phyloP scores from a whole-genome alignment of 2,329 filamentous ascomycete genomes.

The Neurospora crassa region DNA sequence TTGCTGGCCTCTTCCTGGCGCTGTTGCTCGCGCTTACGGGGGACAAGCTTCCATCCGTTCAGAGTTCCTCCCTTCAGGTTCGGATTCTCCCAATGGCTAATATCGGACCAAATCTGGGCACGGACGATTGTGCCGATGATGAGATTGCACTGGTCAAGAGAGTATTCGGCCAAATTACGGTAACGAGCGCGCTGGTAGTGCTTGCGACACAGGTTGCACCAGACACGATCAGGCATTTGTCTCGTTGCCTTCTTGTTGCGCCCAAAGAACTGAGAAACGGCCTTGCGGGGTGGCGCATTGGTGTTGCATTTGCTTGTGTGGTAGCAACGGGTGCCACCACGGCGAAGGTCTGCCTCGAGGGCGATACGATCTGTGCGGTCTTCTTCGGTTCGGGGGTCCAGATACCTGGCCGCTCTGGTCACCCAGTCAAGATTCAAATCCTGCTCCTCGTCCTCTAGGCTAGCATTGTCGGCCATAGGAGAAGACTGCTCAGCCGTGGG shows the following conservation, averaged over 20 bases:
- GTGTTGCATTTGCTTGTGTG: constrained; percentile 49
- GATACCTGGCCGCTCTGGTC: background rate
- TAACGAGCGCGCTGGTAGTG: constrained; percentile 73
- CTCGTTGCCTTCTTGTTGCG: constrained; percentile 72
- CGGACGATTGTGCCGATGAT: constrained; percentile 52
- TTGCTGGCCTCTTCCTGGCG: constrained; percentile 24
- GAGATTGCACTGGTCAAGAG: constrained; percentile 52
- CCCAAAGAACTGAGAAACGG: constrained; percentile 73
- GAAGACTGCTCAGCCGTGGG: background rate
- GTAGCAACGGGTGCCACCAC: constrained; percentile 34
- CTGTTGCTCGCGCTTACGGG: constrained; percentile 55
- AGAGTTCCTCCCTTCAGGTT: background rate
- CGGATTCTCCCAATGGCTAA: constrained; percentile 27
- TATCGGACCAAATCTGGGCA: constrained; percentile 53
- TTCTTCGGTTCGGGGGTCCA: background rate
- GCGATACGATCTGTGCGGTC: background rate
- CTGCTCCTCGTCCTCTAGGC: background rate
- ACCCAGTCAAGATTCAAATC: background rate
- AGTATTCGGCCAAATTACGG: constrained; percentile 52
- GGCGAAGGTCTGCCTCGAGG: background rate
- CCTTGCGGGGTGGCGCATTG: constrained; percentile 56
- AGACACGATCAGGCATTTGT: constrained; percentile 57
- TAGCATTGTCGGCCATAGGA: background rate
- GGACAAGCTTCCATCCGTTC: constrained; percentile 47
- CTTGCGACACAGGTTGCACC: constrained; percentile 72